Percentiles rank a stretch among this genome's conserved stretches.
Conservation (phyloP, 2,329 filamentous ascomycete genomes). For the Lecanicillium sp. region DNA sequence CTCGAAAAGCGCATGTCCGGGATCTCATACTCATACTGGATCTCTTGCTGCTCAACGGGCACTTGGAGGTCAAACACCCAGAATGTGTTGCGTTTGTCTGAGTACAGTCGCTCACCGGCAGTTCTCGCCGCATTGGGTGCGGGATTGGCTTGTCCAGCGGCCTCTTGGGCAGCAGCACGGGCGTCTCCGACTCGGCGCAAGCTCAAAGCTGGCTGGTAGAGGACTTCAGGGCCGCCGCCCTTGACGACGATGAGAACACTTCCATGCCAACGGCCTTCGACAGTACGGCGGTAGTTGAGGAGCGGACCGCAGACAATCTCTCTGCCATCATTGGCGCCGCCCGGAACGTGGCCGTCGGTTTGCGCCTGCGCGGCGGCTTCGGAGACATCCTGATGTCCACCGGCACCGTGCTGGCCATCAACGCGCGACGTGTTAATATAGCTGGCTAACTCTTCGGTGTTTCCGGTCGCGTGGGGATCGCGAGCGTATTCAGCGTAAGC, state of each 20-base stretch:
- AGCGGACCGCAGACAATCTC: constrained; percentile 65
- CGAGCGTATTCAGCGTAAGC: constrained; percentile 44
- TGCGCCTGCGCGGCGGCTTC: constrained; percentile 24
- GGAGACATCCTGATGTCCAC: constrained; percentile 40
- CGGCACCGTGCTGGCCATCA: constrained; percentile 21
- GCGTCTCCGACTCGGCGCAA: constrained; percentile 35
- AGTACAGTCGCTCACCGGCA: constrained; percentile 52
- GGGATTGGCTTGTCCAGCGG: constrained; percentile 14
- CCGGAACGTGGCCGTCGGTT: constrained; percentile 14
- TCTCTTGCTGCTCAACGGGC: constrained; percentile 62
- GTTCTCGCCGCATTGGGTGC: constrained; percentile 20
- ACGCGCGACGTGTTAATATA: constrained; percentile 45
- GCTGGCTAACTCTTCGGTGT: constrained; percentile 42
- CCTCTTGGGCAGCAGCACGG: constrained; percentile 2
- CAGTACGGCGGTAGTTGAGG: constrained; percentile 71
- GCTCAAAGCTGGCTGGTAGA: constrained; percentile 49
- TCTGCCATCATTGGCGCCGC: constrained; percentile 31
- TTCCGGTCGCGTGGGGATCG: constrained; percentile 30
- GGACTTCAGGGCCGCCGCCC: constrained; percentile 55
- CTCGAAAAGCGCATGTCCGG: constrained; percentile 55
- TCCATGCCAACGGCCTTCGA: constrained; percentile 67
- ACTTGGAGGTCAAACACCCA: constrained; percentile 84
- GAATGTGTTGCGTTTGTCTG: constrained; percentile 67
- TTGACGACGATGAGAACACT: constrained; percentile 77
- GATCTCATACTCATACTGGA: constrained; percentile 71